A percentile compares a stretch with the other conserved stretches of the same genome.
Conservation (phyloP, 1,139 yeast genomes). For the Kodamaea arcana region DNA sequence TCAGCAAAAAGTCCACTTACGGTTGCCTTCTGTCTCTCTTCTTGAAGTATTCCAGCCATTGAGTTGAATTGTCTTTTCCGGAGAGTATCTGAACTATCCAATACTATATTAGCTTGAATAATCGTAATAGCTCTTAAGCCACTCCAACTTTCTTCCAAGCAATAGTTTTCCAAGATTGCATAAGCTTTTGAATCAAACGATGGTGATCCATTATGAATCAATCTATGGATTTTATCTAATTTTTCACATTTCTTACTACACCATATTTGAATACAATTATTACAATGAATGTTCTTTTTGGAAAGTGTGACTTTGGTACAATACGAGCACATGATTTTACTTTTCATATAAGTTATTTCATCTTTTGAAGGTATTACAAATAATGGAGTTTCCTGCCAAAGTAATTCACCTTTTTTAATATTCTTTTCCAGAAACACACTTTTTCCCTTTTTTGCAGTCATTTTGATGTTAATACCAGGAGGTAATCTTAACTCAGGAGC, state of each 20-base stretch:
- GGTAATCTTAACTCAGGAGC: conserved; percentile 54
- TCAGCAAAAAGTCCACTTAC: conserved; percentile 34
- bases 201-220: conserved; percentile 11
- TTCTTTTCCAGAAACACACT: conserved; percentile 43
- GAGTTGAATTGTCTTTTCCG: conserved; percentile 46
- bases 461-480: conserved; percentile 35
- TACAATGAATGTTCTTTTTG: conserved; percentile 58
- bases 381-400: conserved; percentile 63
- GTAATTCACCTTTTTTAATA: conserved; percentile 46
- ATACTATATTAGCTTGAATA: conserved; percentile 44
- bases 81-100: conserved; percentile 41
- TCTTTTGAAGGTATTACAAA: conserved; percentile 72
- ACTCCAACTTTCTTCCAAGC: conserved; percentile 63
- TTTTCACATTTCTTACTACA: conserved; percentile 64
- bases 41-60: conserved; percentile 71
- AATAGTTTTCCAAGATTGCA: conserved; percentile 54
- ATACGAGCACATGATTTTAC: conserved; percentile 72
- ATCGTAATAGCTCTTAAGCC: conserved; percentile 65
- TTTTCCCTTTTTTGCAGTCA: conserved; percentile 47
- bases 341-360: conserved; percentile 54
- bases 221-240: conserved; percentile 33
- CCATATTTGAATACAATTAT: conserved; percentile 67
- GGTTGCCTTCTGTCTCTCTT: conserved; percentile 53
- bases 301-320: conserved; percentile 57
- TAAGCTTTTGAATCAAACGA: conserved; percentile 48